A percentile compares a stretch with the other conserved stretches of the same genome.
Conservation (phyloP, 2,329 filamentous ascomycete species). For the Pseudodiploospora longispora region DNA sequence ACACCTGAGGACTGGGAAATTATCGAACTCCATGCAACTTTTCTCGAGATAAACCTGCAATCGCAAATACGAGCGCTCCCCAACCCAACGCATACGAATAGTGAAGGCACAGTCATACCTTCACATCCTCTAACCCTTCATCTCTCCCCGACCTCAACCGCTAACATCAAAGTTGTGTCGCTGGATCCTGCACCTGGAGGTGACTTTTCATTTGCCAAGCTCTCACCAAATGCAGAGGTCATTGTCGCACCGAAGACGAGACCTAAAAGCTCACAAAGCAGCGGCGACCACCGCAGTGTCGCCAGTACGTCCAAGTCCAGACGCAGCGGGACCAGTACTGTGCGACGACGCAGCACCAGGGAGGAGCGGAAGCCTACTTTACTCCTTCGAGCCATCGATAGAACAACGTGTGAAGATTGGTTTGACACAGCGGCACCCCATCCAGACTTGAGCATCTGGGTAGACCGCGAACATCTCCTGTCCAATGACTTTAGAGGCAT, state of each 20-base stretch:
- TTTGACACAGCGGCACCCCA: slow-evolving; percentile 61
- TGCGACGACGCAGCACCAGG: slow-evolving; percentile 45
- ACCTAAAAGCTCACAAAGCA: slow-evolving; percentile 56
- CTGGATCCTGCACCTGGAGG: slow-evolving; percentile 66
- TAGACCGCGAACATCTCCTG: slow-evolving; percentile 69
- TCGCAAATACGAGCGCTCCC: slow-evolving; percentile 89
- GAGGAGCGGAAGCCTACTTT: slow-evolving; percentile 61
- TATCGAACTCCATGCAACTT: slow-evolving; percentile 93
- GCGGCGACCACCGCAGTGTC: slow-evolving; percentile 72
- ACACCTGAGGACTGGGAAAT: slow-evolving; percentile 98
- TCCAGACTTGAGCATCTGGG: slow-evolving; percentile 66
- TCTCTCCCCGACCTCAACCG: slow-evolving; percentile 89
- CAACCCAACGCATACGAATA: slow-evolving; percentile 62
- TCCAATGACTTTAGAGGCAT: slow-evolving; percentile 67
- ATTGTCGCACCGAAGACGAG: slow-evolving; percentile 93
- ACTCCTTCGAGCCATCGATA: slow-evolving; percentile 75
- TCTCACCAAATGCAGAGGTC: slow-evolving; percentile 89
- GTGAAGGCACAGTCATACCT: slow-evolving; percentile 41
- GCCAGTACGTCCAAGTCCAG: slow-evolving; percentile 73
- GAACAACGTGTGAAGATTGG: slow-evolving; percentile 60
- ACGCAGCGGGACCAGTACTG: slow-evolving; percentile 67
- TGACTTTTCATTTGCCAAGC: slow-evolving; percentile 75
- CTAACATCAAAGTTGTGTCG: slow-evolving; percentile 79
- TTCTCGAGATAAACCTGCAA: slow-evolving; percentile 87
- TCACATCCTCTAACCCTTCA: slow-evolving; percentile 83